These are phyloP conservation scores for Mycosarcoma mackinlayi DNA, from an alignment of 1,284 basidiomycete genomes.

Conservation along the genomic window DNA sequence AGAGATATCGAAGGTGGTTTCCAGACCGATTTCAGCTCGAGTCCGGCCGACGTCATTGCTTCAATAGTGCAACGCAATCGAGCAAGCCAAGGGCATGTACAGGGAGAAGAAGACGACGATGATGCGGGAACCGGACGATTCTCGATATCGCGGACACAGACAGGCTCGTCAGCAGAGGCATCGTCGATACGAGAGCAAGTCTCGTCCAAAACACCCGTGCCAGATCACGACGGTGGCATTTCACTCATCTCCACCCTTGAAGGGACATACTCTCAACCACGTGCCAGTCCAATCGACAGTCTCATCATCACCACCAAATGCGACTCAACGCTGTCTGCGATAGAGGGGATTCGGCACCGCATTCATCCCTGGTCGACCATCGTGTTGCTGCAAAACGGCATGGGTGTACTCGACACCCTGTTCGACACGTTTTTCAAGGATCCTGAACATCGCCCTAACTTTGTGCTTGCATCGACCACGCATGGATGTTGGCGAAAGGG, in stretches of 20 bases:
- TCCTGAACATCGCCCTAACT: constrained; percentile 79
- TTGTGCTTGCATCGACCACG: constrained; percentile 84
- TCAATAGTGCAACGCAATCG: constrained; percentile 23
- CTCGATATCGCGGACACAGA: constrained; percentile 32
- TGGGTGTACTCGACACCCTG: constrained; percentile 88
- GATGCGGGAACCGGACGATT: constrained; percentile 11
- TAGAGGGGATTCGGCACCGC: constrained; percentile 76
- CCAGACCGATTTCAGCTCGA: constrained; percentile 46
- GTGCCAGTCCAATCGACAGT: constrained; percentile 60
- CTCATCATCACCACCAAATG: constrained; percentile 88
- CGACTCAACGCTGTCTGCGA: constrained; percentile 74
- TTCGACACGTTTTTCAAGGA: constrained; percentile 79
- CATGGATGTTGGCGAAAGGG: constrained; percentile 76
- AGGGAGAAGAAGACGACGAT: constrained; percentile 12
- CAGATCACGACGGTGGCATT: constrained; percentile 47
- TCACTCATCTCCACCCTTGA: constrained; percentile 37
- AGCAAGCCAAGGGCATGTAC: not conserved
- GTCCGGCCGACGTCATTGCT: constrained; percentile 34
- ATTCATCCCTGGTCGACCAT: constrained; percentile 80
- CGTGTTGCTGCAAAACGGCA: constrained; percentile 87
- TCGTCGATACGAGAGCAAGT: constrained; percentile 28
- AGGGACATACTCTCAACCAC: constrained; percentile 21
- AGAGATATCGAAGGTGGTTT: constrained; percentile 48
- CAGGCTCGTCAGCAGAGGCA: constrained; percentile 4
- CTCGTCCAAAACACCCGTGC: constrained; percentile 19